Conservation (phyloP, 805 yeast species). For the Metschnikowia anglica region DNA sequence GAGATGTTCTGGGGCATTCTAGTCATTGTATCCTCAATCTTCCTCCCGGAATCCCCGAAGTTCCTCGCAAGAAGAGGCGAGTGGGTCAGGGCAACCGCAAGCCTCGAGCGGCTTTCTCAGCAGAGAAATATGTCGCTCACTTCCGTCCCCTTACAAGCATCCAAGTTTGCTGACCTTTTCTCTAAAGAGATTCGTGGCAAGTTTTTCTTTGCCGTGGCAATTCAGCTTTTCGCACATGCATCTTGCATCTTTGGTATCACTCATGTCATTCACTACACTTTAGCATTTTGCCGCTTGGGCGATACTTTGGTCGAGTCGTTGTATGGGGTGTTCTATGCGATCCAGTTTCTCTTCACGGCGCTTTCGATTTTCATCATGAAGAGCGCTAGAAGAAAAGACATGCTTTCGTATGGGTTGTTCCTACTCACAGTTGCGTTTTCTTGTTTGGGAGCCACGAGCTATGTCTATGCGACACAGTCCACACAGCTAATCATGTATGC, state of each 20-base stretch:
- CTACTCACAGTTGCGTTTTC: slow-evolving; percentile 37
- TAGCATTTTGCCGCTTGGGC: slow-evolving; percentile 13
- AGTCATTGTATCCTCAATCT: slow-evolving; percentile 7
- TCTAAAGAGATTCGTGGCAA: background rate
- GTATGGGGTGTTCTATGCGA: slow-evolving; percentile 29
- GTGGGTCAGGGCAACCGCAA: slow-evolving; percentile 12
- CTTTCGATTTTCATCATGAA: slow-evolving; percentile 47
- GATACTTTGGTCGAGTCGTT: slow-evolving; percentile 8
- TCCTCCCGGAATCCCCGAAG: slow-evolving; percentile 18
- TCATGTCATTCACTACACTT: slow-evolving; percentile 10
- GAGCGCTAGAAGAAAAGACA: slow-evolving; percentile 46
- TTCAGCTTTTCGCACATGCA: slow-evolving; percentile 12
- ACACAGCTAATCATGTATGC: slow-evolving; percentile 28
- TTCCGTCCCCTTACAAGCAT: slow-evolving; percentile 5
- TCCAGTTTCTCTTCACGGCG: slow-evolving; percentile 41
- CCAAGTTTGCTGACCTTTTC: slow-evolving; percentile 5
- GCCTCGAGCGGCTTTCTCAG: slow-evolving; percentile 8
- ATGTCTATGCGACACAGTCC: slow-evolving; percentile 31
- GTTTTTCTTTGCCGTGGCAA: slow-evolving; percentile 9
- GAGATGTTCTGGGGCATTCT: slow-evolving; percentile 13
- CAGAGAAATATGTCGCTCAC: slow-evolving; percentile 5
- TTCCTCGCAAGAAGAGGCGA: slow-evolving; percentile 12
- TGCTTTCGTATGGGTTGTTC: slow-evolving; percentile 43
- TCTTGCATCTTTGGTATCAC: slow-evolving; percentile 6
- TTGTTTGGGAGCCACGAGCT: slow-evolving; percentile 37